These are phyloP conservation scores for Volvox carteri DNA, from an alignment of 163 green algal genomes.

Conservation along the genomic window DNA sequence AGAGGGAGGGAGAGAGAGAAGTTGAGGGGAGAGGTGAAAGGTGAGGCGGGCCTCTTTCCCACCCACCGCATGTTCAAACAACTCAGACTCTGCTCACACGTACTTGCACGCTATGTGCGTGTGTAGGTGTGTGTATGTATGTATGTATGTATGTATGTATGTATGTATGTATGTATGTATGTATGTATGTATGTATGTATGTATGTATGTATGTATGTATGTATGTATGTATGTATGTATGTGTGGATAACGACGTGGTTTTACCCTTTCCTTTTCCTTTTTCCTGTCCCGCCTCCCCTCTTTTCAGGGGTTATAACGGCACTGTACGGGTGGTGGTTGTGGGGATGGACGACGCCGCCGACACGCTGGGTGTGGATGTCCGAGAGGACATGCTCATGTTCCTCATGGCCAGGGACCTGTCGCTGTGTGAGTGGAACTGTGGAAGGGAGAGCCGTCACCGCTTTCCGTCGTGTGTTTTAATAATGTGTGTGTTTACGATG, in stretches of 20 bases:
- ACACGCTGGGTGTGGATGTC: constrained; percentile 30
- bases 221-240: no score
- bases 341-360: not conserved
- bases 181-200: no score
- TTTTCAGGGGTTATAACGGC: constrained; percentile 46
- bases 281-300: not conserved
- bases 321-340: constrained; percentile 24
- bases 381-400: constrained; percentile 47
- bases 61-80: not conserved
- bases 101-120: not conserved
- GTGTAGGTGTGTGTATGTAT: no score
- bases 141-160: no score
- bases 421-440: not conserved
- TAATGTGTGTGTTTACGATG: no score
- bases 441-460: not conserved
- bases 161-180: no score
- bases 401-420: constrained; percentile 34
- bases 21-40: not conserved
- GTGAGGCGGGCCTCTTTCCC: not conserved
- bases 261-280: no score
- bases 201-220: no score
- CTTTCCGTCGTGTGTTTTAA: not conserved
- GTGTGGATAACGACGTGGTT: no score
- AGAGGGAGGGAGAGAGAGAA: not conserved
- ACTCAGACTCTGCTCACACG: not conserved